These are phyloP conservation scores for Xylaria sp. DNA, from an alignment of 2,329 filamentous ascomycete genomes.

Conservation along the genomic window DNA sequence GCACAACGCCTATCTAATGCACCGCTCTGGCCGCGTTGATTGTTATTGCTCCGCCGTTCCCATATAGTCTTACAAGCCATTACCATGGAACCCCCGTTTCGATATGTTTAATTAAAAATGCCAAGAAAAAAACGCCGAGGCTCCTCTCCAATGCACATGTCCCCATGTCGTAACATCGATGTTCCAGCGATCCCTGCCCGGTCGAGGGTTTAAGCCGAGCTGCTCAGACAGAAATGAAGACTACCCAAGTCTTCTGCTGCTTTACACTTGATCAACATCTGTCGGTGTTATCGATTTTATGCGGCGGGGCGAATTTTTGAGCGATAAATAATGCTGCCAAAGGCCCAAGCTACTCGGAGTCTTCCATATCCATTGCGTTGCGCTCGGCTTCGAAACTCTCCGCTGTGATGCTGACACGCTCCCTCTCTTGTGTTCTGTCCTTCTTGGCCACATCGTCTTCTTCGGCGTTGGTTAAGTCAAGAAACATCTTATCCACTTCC, in stretches of 20 bases:
- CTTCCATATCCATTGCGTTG: conserved; percentile 44
- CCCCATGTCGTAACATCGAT: neutral
- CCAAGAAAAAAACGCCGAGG: conserved; percentile 14
- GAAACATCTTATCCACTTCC: conserved; percentile 61
- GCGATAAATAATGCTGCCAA: no score
- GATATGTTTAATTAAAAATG: neutral
- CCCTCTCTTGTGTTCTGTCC: conserved; percentile 41
- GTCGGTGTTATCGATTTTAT: neutral
- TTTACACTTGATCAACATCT: neutral
- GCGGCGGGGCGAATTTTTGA: no score
- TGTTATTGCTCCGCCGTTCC: conserved; percentile 5
- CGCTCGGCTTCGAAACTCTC: conserved; percentile 44
- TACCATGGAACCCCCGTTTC: neutral
- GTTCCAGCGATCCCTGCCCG: neutral
- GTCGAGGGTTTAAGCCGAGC: neutral
- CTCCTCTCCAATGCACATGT: conserved; percentile 14
- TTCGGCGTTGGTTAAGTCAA: conserved; percentile 60
- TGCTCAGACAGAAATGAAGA: neutral
- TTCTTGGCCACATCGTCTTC: conserved; percentile 48
- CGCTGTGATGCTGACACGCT: conserved; percentile 42
- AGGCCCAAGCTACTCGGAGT: conserved; percentile 38
- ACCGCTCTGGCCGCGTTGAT: neutral
- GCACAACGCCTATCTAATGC: conserved; percentile 8
- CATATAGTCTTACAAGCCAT: conserved; percentile 23
- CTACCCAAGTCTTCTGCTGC: neutral